Evolutionary conservation across 192 early-diverging fungal species (phyloP).

Genomic region (Linnemannia schmuckeri): DNA sequence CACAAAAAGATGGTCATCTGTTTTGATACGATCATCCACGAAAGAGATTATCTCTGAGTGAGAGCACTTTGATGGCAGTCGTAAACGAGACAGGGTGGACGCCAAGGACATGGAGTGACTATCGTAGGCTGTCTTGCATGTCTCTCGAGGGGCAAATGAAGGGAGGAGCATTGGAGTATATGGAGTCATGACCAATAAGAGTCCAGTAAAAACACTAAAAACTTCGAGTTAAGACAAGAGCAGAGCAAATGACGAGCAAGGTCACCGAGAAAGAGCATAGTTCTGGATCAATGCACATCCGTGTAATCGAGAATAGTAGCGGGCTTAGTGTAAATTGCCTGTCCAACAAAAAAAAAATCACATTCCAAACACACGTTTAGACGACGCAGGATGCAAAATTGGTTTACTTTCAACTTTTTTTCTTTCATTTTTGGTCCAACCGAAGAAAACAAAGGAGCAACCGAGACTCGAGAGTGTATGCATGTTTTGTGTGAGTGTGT

Average conservation of each 20-base stretch:
- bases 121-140: neutral
- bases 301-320: neutral
- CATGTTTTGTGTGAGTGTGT: neutral
- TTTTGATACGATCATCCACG: neutral
- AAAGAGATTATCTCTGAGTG: neutral
- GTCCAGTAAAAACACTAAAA: neutral
- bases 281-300: neutral
- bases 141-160: neutral
- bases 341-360: neutral
- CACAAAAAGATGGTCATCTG: neutral
- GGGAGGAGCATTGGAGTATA: neutral
- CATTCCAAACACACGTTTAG: conserved; percentile 11
- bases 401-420: neutral
- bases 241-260: neutral
- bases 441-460: neutral
- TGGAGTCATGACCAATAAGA: conserved; percentile 2
- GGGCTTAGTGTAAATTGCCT: neutral
- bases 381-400: neutral
- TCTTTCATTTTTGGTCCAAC: neutral
- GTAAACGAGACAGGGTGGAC: neutral
- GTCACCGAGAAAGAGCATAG: neutral
- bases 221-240: neutral
- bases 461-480: neutral
- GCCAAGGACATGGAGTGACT: neutral
- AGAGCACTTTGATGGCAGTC: neutral